A percentile compares a stretch with the other conserved stretches of the same genome.
Conservation (phyloP, 2,329 filamentous ascomycete species). For the Penicillium hordei region DNA sequence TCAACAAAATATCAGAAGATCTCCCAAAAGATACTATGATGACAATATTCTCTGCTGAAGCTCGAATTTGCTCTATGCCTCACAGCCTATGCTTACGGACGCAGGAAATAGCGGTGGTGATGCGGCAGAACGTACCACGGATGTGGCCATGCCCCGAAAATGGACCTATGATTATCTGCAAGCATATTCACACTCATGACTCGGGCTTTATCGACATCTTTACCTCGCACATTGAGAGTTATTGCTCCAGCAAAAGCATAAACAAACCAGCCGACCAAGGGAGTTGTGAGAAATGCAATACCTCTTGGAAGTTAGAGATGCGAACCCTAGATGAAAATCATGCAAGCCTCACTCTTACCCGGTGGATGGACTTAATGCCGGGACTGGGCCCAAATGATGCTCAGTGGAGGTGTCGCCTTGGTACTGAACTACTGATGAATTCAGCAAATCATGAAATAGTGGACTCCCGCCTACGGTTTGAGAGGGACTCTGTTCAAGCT, state of each 20-base stretch:
- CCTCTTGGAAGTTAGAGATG: neutral
- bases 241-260: neutral
- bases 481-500: neutral
- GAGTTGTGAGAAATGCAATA: neutral
- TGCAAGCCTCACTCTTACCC: neutral
- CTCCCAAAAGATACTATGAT: neutral
- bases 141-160: neutral
- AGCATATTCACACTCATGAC: neutral
- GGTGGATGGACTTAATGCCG: neutral
- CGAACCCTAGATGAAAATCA: neutral
- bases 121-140: neutral
- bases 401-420: neutral
- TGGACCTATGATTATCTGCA: neutral
- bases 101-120: neutral
- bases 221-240: neutral
- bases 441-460: neutral
- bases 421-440: neutral
- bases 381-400: neutral
- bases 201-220: neutral
- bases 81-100: neutral
- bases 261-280: neutral
- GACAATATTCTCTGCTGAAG: neutral
- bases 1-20: neutral
- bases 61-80: neutral
- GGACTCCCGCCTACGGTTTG: neutral